phyloP scores from a whole-genome alignment of 1,284 basidiomycete genomes.

The Phlebopus sp. region DNA sequence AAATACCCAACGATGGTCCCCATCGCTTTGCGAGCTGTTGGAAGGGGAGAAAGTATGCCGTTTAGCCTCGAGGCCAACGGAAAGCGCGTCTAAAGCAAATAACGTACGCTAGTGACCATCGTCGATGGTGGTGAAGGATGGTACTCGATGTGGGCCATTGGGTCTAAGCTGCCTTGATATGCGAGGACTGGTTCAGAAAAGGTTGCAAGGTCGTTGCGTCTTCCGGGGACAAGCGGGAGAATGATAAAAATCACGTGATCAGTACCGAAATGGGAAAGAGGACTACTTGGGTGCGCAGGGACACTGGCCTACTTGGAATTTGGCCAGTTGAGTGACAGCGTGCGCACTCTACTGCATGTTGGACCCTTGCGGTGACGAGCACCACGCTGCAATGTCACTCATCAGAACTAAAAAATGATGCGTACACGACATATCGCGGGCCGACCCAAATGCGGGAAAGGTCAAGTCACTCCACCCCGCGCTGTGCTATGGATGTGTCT shows the following conservation, averaged over 20 bases:
- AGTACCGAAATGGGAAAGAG: not conserved
- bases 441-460: too few species aligned
- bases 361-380: too few species aligned
- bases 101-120: slow-evolving; percentile 23
- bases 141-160: slow-evolving; percentile 27
- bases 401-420: too few species aligned
- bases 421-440: too few species aligned
- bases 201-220: not conserved
- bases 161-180: not conserved
- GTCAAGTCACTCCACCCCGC: too few species aligned
- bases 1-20: slow-evolving; percentile 57
- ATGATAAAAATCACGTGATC: slow-evolving; percentile 20
- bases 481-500: too few species aligned
- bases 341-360: too few species aligned
- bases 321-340: too few species aligned
- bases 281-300: too few species aligned
- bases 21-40: slow-evolving; percentile 51
- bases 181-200: not conserved
- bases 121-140: slow-evolving; percentile 19
- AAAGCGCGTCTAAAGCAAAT: not conserved
- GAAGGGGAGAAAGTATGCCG: too few species aligned
- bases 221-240: slow-evolving; percentile 18
- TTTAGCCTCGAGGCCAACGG: not conserved
- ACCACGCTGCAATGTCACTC: too few species aligned
- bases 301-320: not conserved